Percentiles rank a stretch among this genome's conserved stretches.
Evolutionary conservation across 176 grass and related monocot species (phyloP).

Genomic region (Thinopyrum elongatum): DNA sequence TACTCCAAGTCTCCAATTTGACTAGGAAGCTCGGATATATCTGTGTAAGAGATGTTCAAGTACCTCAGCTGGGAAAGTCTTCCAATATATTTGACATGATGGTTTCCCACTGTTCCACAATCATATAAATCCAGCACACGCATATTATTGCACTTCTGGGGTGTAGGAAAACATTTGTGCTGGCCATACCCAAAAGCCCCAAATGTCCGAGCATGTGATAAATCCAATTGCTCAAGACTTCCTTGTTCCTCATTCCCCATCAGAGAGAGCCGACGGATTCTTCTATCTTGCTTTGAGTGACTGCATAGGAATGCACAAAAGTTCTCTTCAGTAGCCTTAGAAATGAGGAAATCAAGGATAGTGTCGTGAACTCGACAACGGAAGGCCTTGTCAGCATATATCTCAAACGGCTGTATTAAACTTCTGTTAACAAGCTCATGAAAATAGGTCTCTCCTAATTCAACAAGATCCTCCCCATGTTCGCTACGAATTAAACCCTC

Average conservation of each 20-base stretch:
- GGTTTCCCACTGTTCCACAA: not conserved
- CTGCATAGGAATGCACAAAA: no score
- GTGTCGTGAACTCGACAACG: not conserved
- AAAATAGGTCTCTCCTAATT: not conserved
- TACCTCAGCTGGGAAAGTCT: slow-evolving; percentile 17
- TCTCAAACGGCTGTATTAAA: not conserved
- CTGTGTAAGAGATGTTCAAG: not conserved
- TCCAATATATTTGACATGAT: not conserved
- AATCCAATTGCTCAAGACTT: not conserved
- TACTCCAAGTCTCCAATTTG: not conserved
- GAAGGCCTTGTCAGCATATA: not conserved
- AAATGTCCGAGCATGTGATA: not conserved
- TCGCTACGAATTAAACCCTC: not conserved
- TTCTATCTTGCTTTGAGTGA: no score
- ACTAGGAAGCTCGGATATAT: not conserved
- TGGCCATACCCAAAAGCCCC: not conserved
- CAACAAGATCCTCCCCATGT: not conserved
- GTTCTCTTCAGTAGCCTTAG: no score
- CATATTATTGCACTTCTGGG: not conserved
- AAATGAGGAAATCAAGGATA: not conserved
- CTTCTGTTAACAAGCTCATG: not conserved
- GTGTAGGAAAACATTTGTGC: not conserved
- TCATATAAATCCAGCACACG: not conserved
- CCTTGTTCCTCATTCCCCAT: not conserved
- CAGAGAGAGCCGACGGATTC: not conserved